Base-by-base conservation (phyloP, 345 rosid genomes). In the Angophora floribunda region DNA sequence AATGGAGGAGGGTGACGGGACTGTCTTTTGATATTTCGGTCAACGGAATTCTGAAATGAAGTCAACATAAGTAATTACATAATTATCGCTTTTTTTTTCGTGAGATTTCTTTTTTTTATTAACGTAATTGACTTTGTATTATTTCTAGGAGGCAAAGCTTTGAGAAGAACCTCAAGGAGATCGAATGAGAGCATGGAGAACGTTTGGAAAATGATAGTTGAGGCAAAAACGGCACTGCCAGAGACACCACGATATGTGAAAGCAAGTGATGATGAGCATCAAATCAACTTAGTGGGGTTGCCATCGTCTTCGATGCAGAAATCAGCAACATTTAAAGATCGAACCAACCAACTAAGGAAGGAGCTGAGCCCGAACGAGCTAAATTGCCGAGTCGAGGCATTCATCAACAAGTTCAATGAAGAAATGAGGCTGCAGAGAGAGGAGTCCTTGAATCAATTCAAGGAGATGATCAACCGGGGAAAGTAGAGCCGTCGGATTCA, bases 401-500 rank as follows among this genome's bases (percentile, higher is more conserved):
- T 96, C 87, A 96, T 96, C 21, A 92, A 92, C 88, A 96, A 95
- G 93, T 91, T 93, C 41, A 93, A 96, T 26, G 94, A 96, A 36
- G 97, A 95, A 86, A 96, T 96, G 96, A 94, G 94, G 94, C 32
- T 96, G 86, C 97, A 96, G 88, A 92, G 99, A 57, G 86, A 91
- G 84, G 95, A 93, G 93, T 91, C 96, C 5, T 17, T 95, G 70
- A 93, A 94, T 86, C 97, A 91, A 88, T 93, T 92, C 63, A 90
- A 91, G 91, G 95, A 92, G 88, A 94, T 91, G 91, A 89, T 92
- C 26, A 85, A 87, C 2, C 12, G 82, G 3, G 88, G 88, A n/a
- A 13, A 4, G 7, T n/a, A 63, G 36, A 36, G 36, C 17, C 75
- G 3, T n/a, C 13, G 36, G 6, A 63, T 63, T 63, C 70, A 4